Evolutionary conservation across 2,329 filamentous ascomycete species (phyloP).

Genomic region (Colletotrichum limetticola): DNA sequence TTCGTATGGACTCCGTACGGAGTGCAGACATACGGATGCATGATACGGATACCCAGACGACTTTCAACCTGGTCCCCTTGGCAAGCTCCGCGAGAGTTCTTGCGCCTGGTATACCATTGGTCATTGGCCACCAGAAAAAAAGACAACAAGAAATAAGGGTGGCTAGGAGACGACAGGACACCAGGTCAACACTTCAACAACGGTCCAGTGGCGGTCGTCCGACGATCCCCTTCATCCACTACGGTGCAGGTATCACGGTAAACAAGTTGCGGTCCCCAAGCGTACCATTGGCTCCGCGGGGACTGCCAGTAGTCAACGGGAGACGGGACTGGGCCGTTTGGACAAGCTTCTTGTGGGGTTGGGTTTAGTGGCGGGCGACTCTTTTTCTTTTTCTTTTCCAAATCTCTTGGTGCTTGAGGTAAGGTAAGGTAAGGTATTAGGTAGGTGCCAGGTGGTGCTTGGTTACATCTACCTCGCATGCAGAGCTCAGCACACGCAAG

Average conservation of each 20-base stretch:
- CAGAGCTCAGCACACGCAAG: background rate
- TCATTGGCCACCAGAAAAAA: slow-evolving; percentile 1
- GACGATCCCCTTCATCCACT: slow-evolving; percentile 30
- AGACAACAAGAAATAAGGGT: slow-evolving; percentile 25
- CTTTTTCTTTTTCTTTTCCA: background rate
- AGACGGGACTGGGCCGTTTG: slow-evolving; percentile 31
- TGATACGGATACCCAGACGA: background rate
- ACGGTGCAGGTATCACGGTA: slow-evolving; percentile 21
- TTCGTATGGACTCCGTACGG: too few species aligned
- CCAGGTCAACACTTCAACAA: background rate
- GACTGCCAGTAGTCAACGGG: slow-evolving; percentile 28
- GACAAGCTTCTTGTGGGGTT: slow-evolving; percentile 33
- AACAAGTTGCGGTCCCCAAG: slow-evolving; percentile 5
- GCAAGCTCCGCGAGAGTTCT: background rate
- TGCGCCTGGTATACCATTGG: slow-evolving; percentile 14
- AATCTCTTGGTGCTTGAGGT: too few species aligned
- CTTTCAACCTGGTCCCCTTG: background rate
- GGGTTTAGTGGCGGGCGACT: background rate
- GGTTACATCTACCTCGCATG: slow-evolving; percentile 21
- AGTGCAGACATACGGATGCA: background rate
- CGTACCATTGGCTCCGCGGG: slow-evolving; percentile 24
- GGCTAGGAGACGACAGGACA: slow-evolving; percentile 29
- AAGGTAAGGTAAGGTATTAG: too few species aligned
- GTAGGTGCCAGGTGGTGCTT: background rate
- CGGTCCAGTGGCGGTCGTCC: slow-evolving; percentile 17